A percentile compares a stretch with the other conserved stretches of the same genome.
Conservation (phyloP, 2,329 filamentous ascomycete genomes). For the Graphilbum ipis-grandicollis region DNA sequence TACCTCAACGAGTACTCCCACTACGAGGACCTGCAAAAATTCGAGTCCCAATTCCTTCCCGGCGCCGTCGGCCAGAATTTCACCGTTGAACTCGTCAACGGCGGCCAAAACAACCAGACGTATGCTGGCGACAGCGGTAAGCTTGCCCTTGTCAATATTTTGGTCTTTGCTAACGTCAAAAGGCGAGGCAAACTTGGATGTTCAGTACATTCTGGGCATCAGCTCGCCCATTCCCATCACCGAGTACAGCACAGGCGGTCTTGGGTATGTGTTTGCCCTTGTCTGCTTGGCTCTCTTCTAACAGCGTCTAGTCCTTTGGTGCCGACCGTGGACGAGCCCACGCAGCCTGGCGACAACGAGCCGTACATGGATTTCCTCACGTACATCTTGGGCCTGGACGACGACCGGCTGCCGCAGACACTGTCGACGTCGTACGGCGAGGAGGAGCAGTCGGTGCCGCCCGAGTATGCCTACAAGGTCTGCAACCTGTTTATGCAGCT, state of each 20-base stretch:
- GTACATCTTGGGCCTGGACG: conserved; percentile 36
- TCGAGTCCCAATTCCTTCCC: conserved; percentile 28
- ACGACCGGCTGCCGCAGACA: conserved; percentile 40
- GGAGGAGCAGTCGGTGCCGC: conserved; percentile 45
- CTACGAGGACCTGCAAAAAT: conserved; percentile 33
- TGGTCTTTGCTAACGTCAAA: no score
- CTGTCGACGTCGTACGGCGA: conserved; percentile 57
- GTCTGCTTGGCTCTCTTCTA: neutral
- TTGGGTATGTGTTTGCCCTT: conserved; percentile 11
- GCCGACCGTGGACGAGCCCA: conserved; percentile 12
- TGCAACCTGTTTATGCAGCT: conserved; percentile 46
- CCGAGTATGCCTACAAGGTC: conserved; percentile 31
- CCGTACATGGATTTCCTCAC: conserved; percentile 48
- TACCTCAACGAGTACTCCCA: conserved; percentile 31
- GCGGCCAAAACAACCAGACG: no score
- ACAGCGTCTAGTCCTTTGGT: conserved; percentile 12
- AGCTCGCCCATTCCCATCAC: conserved; percentile 21
- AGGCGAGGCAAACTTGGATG: conserved; percentile 46
- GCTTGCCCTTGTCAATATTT: no score
- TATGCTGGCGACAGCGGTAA: no score
- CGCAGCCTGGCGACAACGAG: conserved; percentile 34
- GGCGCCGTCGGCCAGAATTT: conserved; percentile 37
- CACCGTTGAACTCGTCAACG: conserved; percentile 30
- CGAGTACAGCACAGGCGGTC: conserved; percentile 12
- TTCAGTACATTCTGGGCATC: conserved; percentile 40